Percentiles rank a stretch among this genome's conserved stretches.
phyloP scores from a whole-genome alignment of 2,329 filamentous ascomycete species.

The Bimuria novae-zelandiae region DNA sequence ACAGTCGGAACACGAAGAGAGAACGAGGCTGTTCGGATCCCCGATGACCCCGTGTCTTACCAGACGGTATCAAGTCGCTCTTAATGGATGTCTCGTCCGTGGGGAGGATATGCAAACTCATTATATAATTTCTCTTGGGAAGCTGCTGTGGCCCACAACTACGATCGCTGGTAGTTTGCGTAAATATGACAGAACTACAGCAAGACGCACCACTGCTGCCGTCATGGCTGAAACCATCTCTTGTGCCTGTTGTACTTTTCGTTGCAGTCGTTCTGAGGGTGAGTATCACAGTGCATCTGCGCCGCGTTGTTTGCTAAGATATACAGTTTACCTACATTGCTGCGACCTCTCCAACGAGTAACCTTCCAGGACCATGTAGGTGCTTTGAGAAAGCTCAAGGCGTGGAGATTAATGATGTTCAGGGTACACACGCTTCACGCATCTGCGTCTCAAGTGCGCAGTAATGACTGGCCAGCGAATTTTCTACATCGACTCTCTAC shows the following conservation, averaged over 20 bases:
- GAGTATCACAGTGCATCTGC: not conserved
- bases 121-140: not conserved
- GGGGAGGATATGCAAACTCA: not conserved
- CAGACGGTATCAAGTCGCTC: not conserved
- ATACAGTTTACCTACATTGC: constrained; percentile 16
- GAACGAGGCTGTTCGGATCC: constrained; percentile 5
- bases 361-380: constrained; percentile 38
- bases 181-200: not conserved
- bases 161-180: not conserved
- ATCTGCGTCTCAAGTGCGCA: constrained; percentile 41
- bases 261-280: constrained; percentile 1
- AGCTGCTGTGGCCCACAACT: not conserved
- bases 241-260: not conserved
- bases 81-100: not conserved
- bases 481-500: constrained; percentile 46
- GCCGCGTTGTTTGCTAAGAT: not conserved
- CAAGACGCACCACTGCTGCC: not conserved
- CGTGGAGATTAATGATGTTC: too few species aligned
- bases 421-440: constrained; percentile 36
- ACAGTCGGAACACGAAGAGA: not conserved
- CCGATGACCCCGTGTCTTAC: constrained; percentile 1
- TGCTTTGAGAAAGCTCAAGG: too few species aligned
- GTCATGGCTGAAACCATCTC: constrained; percentile 1
- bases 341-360: constrained; percentile 20
- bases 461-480: constrained; percentile 43